These are phyloP conservation scores for Pseudohyphozyma bogoriensis DNA, from an alignment of 768 basidiomycete species.

Conservation along the genomic window DNA sequence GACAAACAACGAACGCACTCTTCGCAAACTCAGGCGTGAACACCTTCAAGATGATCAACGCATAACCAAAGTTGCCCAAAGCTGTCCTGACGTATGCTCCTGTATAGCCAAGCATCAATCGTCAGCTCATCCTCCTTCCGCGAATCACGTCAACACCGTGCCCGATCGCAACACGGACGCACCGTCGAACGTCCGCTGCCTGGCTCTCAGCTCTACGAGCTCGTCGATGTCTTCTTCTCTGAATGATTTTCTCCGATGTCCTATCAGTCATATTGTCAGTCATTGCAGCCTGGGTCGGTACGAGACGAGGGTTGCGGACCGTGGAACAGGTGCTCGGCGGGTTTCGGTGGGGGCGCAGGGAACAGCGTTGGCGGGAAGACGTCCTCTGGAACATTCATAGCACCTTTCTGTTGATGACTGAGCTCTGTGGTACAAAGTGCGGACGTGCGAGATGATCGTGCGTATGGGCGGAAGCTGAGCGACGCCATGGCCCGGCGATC, in stretches of 20 bases:
- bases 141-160: background rate
- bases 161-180: background rate
- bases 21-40: conserved; percentile 64
- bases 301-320: too few species aligned
- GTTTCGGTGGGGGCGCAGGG: too few species aligned
- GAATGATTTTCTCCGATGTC: conserved; percentile 4
- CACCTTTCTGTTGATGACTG: too few species aligned
- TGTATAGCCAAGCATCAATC: background rate
- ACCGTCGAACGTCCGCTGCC: conserved; percentile 64
- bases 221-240: conserved; percentile 3
- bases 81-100: conserved; percentile 72
- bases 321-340: too few species aligned
- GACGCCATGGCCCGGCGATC: too few species aligned
- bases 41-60: conserved; percentile 63
- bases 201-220: conserved; percentile 52
- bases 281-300: too few species aligned
- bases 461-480: too few species aligned
- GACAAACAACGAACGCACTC: conserved; percentile 45
- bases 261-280: too few species aligned
- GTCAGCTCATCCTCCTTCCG: background rate
- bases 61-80: conserved; percentile 60
- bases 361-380: too few species aligned
- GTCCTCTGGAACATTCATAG: too few species aligned
- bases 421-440: too few species aligned
- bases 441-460: too few species aligned